Percentiles rank a stretch among this genome's conserved stretches.
These are phyloP conservation scores for Laburnicola sp. DNA, from an alignment of 2,329 filamentous ascomycete species.

Conservation along the genomic window DNA sequence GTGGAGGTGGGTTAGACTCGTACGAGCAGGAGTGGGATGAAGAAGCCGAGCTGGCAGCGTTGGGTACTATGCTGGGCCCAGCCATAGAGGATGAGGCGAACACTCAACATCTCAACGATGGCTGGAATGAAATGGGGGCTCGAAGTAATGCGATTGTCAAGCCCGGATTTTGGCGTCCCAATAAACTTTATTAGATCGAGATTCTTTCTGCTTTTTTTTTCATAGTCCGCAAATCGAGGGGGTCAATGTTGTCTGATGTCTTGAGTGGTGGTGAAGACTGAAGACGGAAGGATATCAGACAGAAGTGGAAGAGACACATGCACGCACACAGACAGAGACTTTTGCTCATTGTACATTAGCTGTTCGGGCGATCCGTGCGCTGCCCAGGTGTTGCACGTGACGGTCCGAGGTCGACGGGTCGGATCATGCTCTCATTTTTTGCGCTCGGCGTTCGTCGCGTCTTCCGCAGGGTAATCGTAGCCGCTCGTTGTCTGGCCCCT, in stretches of 20 bases:
- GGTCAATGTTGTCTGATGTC: too few relatives aligned
- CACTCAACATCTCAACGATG: not conserved
- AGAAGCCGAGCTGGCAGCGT: slow-evolving; percentile 1
- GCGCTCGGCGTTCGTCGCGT: slow-evolving; percentile 17
- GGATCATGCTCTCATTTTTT: slow-evolving; percentile 10
- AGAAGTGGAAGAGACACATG: not conserved
- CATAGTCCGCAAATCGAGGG: not conserved
- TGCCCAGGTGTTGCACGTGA: slow-evolving; percentile 9
- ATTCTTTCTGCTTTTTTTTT: not conserved
- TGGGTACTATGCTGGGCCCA: not conserved
- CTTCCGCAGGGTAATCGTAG: slow-evolving; percentile 18
- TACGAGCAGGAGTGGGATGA: slow-evolving; percentile 10
- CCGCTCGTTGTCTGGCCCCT: slow-evolving; percentile 15
- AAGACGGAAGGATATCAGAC: too few relatives aligned
- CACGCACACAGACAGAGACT: not conserved
- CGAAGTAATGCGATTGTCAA: slow-evolving; percentile 25
- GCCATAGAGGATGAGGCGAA: not conserved
- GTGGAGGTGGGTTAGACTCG: slow-evolving; percentile 11
- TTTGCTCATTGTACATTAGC: not conserved
- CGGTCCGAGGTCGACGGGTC: not conserved
- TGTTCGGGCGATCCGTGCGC: slow-evolving; percentile 4
- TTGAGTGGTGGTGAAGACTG: too few relatives aligned
- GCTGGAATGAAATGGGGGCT: not conserved
- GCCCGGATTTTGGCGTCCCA: slow-evolving; percentile 50
- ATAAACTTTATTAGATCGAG: slow-evolving; percentile 49